Evolutionary conservation across 441 rosid genomes (phyloP), one percentile per base, ranked within the genome.

Genomic region (Codiaeum variegatum): DNA sequence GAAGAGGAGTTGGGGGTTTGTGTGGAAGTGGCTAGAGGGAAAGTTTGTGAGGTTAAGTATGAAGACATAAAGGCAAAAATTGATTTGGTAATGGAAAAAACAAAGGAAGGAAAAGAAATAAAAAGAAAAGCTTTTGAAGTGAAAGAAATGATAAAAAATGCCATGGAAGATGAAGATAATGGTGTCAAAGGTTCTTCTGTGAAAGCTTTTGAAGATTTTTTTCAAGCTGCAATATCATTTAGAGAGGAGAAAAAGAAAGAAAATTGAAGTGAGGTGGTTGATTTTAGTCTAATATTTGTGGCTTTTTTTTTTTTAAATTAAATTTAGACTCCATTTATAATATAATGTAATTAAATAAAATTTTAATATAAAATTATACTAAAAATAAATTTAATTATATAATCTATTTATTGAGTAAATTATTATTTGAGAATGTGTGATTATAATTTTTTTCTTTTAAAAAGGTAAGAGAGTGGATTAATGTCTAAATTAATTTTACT

Each of bases 11-110:
- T 86, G 9, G 88, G 89, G 13, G 87, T 87, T 2, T 88, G 88
- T 72, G 84, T 87, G 34, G 97, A 91, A 74, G 83, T 85, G 56
- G 94, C 88, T 4, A 80, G 92, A 69, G 94, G 97, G 69, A 88
- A 84, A 86, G 78, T 59, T 6, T 66, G 94, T 73, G 84, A 79
- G 47, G 81, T 91, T 10, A 80, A 61, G 67, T 69, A 75, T 15
- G 83, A 86, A 64, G 83, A 75, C 26, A 70, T 91, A 32, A 83
- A 69, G 64, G 73, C 49, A 11, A 88, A 85, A 80, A 85, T 89
- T 54, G 85, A 79, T 16, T 4, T 75, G 85, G 90, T 82, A 68
- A 87, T 78, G 91, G 75, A 75, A 38, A 85, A 83, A 42, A 82
- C 79, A 1, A 77, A 59, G 70, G 83, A 79, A 47, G 87, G 90